Conservation (phyloP, 2,329 filamentous ascomycete species). For the Apiospora saccharicola region DNA sequence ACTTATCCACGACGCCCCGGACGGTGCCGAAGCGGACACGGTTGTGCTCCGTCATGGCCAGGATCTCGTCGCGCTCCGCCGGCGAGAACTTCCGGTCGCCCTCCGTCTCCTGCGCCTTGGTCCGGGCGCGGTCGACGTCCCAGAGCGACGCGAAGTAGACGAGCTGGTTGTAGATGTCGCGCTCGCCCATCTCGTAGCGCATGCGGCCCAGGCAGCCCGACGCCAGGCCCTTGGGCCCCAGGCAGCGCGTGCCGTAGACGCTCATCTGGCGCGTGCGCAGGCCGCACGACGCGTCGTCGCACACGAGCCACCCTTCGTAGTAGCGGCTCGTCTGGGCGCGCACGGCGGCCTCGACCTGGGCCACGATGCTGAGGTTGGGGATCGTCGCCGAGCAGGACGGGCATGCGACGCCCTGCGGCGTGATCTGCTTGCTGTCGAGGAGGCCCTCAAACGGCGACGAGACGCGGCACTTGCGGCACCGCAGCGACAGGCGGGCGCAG, state of each 20-base stretch:
- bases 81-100: slow-evolving; percentile 47
- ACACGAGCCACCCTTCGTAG: slow-evolving; percentile 91
- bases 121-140: slow-evolving; percentile 84
- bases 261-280: slow-evolving; percentile 89
- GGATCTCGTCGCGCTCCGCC: slow-evolving; percentile 70
- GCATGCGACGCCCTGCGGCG: slow-evolving; percentile 77
- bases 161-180: slow-evolving; percentile 93
- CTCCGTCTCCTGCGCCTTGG: slow-evolving; percentile 46
- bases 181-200: slow-evolving; percentile 87
- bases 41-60: slow-evolving; percentile 82
- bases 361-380: slow-evolving; percentile 76
- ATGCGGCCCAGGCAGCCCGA: slow-evolving; percentile 87
- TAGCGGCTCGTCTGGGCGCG: slow-evolving; percentile 81
- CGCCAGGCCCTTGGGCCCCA: slow-evolving; percentile 86
- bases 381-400: slow-evolving; percentile 71
- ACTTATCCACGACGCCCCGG: slow-evolving; percentile 79
- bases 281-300: slow-evolving; percentile 87
- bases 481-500: slow-evolving; percentile 77
- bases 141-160: slow-evolving; percentile 86
- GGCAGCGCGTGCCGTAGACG: slow-evolving; percentile 89
- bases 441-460: slow-evolving; percentile 81
- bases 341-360: slow-evolving; percentile 87
- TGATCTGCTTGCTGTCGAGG: slow-evolving; percentile 36
- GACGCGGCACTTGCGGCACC: slow-evolving; percentile 82
- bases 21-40: slow-evolving; percentile 78